Evolutionary conservation across 2,329 filamentous ascomycete species (phyloP), one percentile per base, ranked within the genome.

Genomic region (Nigrograna mackinnonii): DNA sequence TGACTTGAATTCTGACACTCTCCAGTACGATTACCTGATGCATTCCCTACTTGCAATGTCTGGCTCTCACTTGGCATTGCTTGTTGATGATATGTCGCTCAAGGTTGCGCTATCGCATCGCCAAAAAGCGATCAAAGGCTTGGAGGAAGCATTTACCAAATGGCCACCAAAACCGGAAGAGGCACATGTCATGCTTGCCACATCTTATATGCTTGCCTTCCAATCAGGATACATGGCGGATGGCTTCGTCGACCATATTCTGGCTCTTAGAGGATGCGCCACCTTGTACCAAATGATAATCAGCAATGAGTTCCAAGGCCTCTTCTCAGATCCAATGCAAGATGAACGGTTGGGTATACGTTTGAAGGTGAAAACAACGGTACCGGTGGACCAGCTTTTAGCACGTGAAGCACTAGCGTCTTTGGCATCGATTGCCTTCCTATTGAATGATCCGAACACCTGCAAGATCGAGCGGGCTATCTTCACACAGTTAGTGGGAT

Each of bases 21-120:
- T 17, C 13, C 14, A 60, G 54, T 56, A 56, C 21, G 32, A 54
- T 3, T 60, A 57, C 37, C 46, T 60, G 6, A 58, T 60, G 57
- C 42, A 58, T 32, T 44, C 48, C 20, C 54, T 60, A 19, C 49
- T 58, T 5, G 57, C 52, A n/a, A 28, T 60, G n/a, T 43, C 57
- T 4, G 55, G 48, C 14, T 58, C 55, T n/a, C 57, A 60, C 37
- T 44, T 57, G 28, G 41, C 50, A 24, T 19, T 56, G 3, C 44
- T 52, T 16, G 37, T 51, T 16, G 43, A 52, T 7, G 49, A 46
- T 9, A 44, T 44, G 21, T 32, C 35, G 16, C 21, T 16, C 4
- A 37, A 36, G 9, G 31, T 41, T 5, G 48, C 49, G 3, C 47
- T 60, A 7, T 18, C 32, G 5, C 52, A 60, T 37, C 54, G 57